phyloP scores from a whole-genome alignment of 139 green algal genomes.

The Monoraphidium neglectum region DNA sequence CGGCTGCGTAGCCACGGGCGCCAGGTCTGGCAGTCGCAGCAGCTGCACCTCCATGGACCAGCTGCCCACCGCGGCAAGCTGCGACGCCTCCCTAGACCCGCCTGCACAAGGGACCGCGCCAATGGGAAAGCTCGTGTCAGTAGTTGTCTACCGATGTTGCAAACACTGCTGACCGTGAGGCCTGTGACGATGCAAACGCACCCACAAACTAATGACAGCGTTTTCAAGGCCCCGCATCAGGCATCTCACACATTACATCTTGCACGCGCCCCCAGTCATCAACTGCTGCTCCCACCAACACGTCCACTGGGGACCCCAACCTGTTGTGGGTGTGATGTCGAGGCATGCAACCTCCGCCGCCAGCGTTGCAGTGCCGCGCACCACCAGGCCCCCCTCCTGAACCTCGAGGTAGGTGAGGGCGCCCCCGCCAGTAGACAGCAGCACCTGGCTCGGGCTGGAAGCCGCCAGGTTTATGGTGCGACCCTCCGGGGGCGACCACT shows the following conservation, averaged over 20 bases:
- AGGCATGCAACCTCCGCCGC: conserved; percentile 89
- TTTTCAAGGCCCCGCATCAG: too few relatives aligned
- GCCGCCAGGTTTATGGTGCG: conserved; percentile 75
- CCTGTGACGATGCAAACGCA: too few relatives aligned
- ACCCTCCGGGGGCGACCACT: conserved; percentile 68
- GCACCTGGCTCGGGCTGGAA: conserved; percentile 76
- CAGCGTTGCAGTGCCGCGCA: conserved; percentile 56
- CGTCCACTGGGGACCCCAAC: too few relatives aligned
- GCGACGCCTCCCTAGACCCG: background rate
- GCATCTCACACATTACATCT: too few relatives aligned
- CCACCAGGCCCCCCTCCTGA: conserved; percentile 43
- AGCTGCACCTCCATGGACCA: conserved; percentile 50
- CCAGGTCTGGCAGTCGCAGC: conserved; percentile 32
- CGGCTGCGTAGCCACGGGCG: background rate
- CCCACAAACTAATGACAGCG: too few relatives aligned
- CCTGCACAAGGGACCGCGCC: background rate
- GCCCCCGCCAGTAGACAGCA: conserved; percentile 74
- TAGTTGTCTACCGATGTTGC: background rate
- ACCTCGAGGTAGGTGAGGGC: conserved; percentile 78
- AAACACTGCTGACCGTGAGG: too few relatives aligned
- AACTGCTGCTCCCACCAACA: too few relatives aligned
- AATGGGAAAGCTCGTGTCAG: background rate
- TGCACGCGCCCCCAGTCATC: too few relatives aligned
- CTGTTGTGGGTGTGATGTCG: conserved; percentile 85
- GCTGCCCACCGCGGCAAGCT: conserved; percentile 44